Base-by-base conservation (phyloP, 345 rosid genomes). In the Eucalyptus pumila region DNA sequence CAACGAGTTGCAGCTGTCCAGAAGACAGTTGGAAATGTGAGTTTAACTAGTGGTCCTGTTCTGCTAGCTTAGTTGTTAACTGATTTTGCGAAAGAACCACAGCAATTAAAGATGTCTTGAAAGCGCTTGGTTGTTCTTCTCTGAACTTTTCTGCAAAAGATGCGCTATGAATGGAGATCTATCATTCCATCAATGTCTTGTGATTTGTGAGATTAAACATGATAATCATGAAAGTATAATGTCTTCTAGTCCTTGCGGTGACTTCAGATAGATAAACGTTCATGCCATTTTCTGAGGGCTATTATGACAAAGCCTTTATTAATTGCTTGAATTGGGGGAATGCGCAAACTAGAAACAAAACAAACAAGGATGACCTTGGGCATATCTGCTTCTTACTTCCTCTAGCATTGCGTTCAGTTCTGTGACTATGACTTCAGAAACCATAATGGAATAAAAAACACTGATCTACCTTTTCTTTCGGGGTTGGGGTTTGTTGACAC, bases 1-100 rank as follows among this genome's bases (percentile, higher is more conserved):
- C 96, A 96, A 92, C 99, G 99, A 45, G 98, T 97, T 92, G 98
- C 98, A 45, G 90, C 96, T 87, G 99, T 96, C 92, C 99, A 97
- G 86, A 95, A 95, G 93, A 97, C 98, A 88, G 91, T 96, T 21
- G 99, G 99, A 90, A 96, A 96, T 92, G 99, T 96, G 90, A 96
- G 99, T 94, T 85, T 47, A 45, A 44, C 65, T 47, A 24, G 50
- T 50, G 32, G 49, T 58, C 85, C 47, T 69, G 32, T 86, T 67
- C 58, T 49, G 49, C 80, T n/a, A 50, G 54, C 47, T 37, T 40
- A 40, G 81, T 76, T 76, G 47, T 37, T 50, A 51, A 86, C n/a
- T 49, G 60, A 69, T 72, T 76, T 37, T 40, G 85, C 3, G 5
- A 76, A 23, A 76, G 47, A 76, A 40, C 30, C 15, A 37, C 85